phyloP scores from a whole-genome alignment of 2,329 filamentous ascomycete species.

The Hypoxylon sp. region DNA sequence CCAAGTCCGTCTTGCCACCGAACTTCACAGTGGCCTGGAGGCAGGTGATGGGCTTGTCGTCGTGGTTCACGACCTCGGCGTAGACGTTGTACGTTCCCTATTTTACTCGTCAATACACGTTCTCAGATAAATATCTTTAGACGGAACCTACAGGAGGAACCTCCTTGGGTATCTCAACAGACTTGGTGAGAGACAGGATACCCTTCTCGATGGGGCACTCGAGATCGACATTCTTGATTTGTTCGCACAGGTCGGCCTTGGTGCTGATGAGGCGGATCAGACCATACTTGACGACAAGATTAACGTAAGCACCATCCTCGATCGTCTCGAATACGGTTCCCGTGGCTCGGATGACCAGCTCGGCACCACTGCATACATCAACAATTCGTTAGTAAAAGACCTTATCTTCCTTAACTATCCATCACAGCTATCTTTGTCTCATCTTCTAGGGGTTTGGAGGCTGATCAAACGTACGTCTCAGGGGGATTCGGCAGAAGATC shows the following conservation, averaged over 20 bases:
- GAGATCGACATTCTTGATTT: slow-evolving; percentile 88
- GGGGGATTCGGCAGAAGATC: slow-evolving; percentile 91
- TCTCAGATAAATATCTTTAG: not conserved
- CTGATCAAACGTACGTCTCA: slow-evolving; percentile 74
- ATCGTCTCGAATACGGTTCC: slow-evolving; percentile 82
- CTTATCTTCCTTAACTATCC: slow-evolving; percentile 10
- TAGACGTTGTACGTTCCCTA: slow-evolving; percentile 92
- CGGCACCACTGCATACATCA: slow-evolving; percentile 74
- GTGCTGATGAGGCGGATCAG: slow-evolving; percentile 90
- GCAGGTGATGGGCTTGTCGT: slow-evolving; percentile 85
- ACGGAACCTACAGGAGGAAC: slow-evolving; percentile 83
- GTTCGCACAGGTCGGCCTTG: slow-evolving; percentile 87
- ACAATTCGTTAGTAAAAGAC: slow-evolving; percentile 41
- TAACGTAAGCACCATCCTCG: slow-evolving; percentile 83
- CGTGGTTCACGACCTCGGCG: slow-evolving; percentile 84
- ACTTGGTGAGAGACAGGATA: slow-evolving; percentile 79
- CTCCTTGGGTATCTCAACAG: slow-evolving; percentile 85
- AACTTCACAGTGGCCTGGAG: slow-evolving; percentile 82
- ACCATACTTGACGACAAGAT: slow-evolving; percentile 92
- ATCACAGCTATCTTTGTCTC: slow-evolving; percentile 7
- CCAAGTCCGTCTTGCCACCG: slow-evolving; percentile 55
- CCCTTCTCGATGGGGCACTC: slow-evolving; percentile 90
- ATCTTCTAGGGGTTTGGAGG: slow-evolving; percentile 6
- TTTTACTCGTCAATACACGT: slow-evolving; percentile 5
- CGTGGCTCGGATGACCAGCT: slow-evolving; percentile 82